Base-by-base conservation (phyloP, 441 rosid species). In the Populus hybrid region DNA sequence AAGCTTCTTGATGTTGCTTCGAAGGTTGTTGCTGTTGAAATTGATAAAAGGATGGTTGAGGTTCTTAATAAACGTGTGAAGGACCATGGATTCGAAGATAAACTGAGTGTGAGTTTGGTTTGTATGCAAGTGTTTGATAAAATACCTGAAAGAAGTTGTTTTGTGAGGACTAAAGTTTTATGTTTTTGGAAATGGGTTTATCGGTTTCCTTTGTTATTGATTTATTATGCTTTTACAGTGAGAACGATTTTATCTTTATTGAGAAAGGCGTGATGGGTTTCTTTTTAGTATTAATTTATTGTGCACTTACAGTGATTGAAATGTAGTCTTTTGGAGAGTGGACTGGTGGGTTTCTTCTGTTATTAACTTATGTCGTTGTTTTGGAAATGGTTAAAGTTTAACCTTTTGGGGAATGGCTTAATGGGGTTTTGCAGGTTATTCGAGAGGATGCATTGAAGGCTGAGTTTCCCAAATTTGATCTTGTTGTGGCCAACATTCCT, bases 401-500 rank as follows among this genome's bases (percentile, higher is more conserved):
- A 23, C 4, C 9, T 23, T 32, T 63, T 71, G 24, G 78, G 11
- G 69, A 2, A 75, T 67, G 21, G 64, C 8, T 19, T 4, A 10
- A 53, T 53, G 65, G 53, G 66, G 18, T 70, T 59, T 8, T 88
- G 81, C 81, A 93, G 97, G 84, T 95, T 42, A 86, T 91, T 71
- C 76, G 86, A 50, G 82, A 84, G 81, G 99, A 95, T 85, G 99
- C 93, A 36, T 79, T 95, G 79, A 91, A 92, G 90, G 82, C 87
- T 0, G 84, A 90, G 26, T 89, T 95, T 74, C 95, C 98, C 1
- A 82, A 69, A 21, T 94, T 92, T 65, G 94, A 91, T 86, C 81
- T 95, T 34, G 91, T 90, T 59, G 98, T 95, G 32, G 98, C 97
- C 1, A 95, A 94, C 77, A 91, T 94, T 77, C 97, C 99, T 0